phyloP scores from a whole-genome alignment of 202 grass and related monocot genomes.

The Setaria italica region DNA sequence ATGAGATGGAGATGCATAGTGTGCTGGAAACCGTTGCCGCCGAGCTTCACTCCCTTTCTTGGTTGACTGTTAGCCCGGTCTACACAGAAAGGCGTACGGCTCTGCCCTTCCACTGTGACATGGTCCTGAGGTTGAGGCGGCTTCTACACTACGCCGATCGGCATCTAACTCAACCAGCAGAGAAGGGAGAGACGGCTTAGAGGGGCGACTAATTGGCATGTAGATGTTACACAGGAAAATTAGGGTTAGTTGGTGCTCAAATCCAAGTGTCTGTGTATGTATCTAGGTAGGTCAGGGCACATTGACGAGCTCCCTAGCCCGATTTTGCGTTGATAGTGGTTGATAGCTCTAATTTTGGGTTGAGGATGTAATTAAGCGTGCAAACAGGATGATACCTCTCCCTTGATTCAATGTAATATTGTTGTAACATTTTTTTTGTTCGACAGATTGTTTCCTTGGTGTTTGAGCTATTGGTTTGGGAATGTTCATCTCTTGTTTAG shows the following conservation, averaged over 20 bases:
- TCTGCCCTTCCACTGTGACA: conserved; percentile 94
- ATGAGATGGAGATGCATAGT: conserved; percentile 67
- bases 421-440: neutral
- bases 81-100: conserved; percentile 77
- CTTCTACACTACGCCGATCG: conserved; percentile 87
- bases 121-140: conserved; percentile 84
- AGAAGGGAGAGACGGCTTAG: conserved; percentile 60
- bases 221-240: conserved; percentile 51
- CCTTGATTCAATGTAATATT: conserved; percentile 39
- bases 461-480: neutral
- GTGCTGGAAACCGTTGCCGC: conserved; percentile 76
- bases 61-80: conserved; percentile 93
- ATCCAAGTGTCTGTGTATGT: conserved; percentile 7
- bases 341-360: conserved; percentile 36
- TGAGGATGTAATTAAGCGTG: conserved; percentile 50
- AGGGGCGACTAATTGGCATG: conserved; percentile 44
- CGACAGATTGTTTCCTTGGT: neutral
- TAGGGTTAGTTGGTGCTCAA: conserved; percentile 37
- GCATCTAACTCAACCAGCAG: conserved; percentile 62
- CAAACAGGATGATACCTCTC: conserved; percentile 31
- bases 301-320: conserved; percentile 36
- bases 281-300: conserved; percentile 33
- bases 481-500: neutral
- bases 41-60: conserved; percentile 88
- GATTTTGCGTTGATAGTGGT: conserved; percentile 31